A percentile compares a stretch with the other conserved stretches of the same genome.
These are phyloP conservation scores for Wickerhamomyces hampshirensis DNA, from an alignment of 805 yeast genomes.

Conservation along the genomic window DNA sequence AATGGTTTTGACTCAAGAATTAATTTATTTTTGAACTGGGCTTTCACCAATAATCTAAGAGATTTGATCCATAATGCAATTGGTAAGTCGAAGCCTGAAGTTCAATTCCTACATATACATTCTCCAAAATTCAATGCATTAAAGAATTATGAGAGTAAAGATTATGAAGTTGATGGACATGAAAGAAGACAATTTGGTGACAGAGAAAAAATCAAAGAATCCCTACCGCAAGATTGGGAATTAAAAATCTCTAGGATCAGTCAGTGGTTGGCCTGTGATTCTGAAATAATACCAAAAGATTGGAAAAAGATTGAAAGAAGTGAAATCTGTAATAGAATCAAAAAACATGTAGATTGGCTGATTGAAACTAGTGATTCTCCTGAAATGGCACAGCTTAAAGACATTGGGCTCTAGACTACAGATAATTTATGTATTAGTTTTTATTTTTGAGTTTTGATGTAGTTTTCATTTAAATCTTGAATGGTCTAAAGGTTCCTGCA, in stretches of 20 bases:
- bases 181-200: conserved; percentile 25
- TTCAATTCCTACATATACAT: conserved; percentile 26
- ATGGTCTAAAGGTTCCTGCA: conserved; percentile 1
- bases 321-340: conserved; percentile 20
- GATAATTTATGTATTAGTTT: neutral
- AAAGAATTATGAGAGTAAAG: conserved; percentile 16
- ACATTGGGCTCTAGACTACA: conserved; percentile 15
- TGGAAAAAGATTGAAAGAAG: conserved; percentile 21
- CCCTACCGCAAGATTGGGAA: conserved; percentile 23
- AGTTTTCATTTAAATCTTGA: neutral
- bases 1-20: conserved; percentile 20
- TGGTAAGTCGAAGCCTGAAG: conserved; percentile 18
- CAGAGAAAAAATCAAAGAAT: conserved; percentile 22
- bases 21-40: conserved; percentile 22
- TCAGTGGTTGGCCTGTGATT: conserved; percentile 27
- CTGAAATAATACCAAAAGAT: conserved; percentile 21
- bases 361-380: conserved; percentile 26
- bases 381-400: conserved; percentile 22
- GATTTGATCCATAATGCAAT: conserved; percentile 15
- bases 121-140: conserved; percentile 26
- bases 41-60: conserved; percentile 16
- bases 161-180: conserved; percentile 21
- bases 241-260: conserved; percentile 22
- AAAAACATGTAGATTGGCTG: conserved; percentile 24
- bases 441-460: neutral